Evolutionary conservation across 768 basidiomycete genomes (phyloP).

Genomic region (Boletus sp.): DNA sequence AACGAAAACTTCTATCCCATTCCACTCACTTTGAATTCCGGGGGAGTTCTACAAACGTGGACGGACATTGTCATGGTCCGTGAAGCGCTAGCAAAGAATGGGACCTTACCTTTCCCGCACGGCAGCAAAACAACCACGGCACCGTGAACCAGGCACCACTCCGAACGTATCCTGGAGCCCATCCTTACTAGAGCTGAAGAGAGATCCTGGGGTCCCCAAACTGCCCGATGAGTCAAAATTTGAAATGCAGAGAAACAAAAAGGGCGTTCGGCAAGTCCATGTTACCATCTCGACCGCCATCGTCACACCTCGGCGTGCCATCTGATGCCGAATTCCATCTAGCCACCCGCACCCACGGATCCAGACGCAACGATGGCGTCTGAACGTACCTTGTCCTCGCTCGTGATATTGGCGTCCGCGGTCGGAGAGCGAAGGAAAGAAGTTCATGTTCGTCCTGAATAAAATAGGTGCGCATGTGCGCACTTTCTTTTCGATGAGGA

Average conservation of each 20-base stretch:
- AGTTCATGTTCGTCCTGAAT: slow-evolving; percentile 90
- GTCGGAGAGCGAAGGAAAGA: slow-evolving; percentile 81
- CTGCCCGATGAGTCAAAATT: too few species aligned
- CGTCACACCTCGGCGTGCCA: not conserved
- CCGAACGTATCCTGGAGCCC: too few species aligned
- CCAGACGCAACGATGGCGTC: slow-evolving; percentile 67
- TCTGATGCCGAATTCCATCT: not conserved
- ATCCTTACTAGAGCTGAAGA: too few species aligned
- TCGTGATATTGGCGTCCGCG: slow-evolving; percentile 50
- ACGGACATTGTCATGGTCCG: not conserved
- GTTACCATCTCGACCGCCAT: not conserved
- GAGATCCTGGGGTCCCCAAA: too few species aligned
- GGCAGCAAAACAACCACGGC: too few species aligned
- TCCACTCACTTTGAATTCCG: too few species aligned
- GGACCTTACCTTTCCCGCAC: too few species aligned
- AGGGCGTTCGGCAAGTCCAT: slow-evolving; percentile 38
- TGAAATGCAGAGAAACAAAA: slow-evolving; percentile 52
- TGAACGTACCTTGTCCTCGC: slow-evolving; percentile 64
- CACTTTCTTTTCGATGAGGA: too few species aligned
- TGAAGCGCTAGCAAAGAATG: too few species aligned
- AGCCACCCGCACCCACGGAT: slow-evolving; percentile 37
- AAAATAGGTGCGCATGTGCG: slow-evolving; percentile 75
- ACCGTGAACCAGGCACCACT: too few species aligned
- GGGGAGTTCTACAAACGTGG: too few species aligned
- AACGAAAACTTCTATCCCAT: too few species aligned